Conservation (phyloP, 2,329 filamentous ascomycete species). For the Lasiodiplodia citricola region DNA sequence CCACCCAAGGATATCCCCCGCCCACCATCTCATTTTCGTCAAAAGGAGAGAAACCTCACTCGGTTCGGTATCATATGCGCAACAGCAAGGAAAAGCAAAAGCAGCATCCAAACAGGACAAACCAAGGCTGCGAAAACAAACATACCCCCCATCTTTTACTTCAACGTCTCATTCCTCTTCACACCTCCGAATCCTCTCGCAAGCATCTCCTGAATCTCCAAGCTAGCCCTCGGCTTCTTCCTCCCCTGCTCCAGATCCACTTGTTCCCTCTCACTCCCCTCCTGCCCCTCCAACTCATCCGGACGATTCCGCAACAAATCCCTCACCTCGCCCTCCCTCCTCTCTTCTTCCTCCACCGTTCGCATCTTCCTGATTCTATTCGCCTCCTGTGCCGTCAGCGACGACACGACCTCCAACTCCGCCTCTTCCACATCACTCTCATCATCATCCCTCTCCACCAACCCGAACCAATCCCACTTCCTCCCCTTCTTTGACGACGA, state of each 20-base stretch:
- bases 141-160: neutral
- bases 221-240: neutral
- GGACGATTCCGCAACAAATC: conserved; percentile 39
- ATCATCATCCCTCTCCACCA: neutral
- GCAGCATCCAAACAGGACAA: neutral
- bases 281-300: conserved; percentile 26
- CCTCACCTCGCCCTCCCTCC: conserved; percentile 40
- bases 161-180: conserved; percentile 23
- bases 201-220: conserved; percentile 27
- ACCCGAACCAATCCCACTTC: neutral
- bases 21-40: neutral
- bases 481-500: neutral
- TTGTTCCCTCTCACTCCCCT: neutral
- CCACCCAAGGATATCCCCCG: neutral
- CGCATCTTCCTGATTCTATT: conserved; percentile 9
- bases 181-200: conserved; percentile 23
- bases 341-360: conserved; percentile 35
- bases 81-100: neutral
- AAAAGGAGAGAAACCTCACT: conserved; percentile 18
- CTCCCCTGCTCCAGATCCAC: neutral
- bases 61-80: conserved; percentile 16
- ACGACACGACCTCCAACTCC: conserved; percentile 49
- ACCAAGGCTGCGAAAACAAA: neutral
- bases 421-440: conserved; percentile 53
- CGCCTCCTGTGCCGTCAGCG: conserved; percentile 54